These are phyloP conservation scores for Amanita fuliginea DNA, from an alignment of 768 basidiomycete species.

Conservation along the genomic window DNA sequence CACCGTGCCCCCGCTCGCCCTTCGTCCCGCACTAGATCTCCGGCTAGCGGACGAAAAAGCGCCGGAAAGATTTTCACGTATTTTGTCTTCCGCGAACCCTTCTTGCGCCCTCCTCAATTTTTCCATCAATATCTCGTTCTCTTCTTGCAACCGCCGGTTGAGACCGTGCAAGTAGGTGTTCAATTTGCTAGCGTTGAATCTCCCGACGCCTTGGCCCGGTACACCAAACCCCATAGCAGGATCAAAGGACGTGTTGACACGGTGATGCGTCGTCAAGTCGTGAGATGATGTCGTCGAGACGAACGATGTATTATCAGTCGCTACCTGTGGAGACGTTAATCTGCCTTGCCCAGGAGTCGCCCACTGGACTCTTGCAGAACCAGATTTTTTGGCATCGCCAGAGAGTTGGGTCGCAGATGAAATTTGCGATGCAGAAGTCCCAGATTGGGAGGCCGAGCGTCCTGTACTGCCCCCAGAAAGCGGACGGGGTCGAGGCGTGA, in stretches of 20 bases:
- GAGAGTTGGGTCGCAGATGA: slow-evolving; percentile 12
- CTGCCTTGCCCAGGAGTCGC: slow-evolving; percentile 1
- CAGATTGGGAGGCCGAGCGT: slow-evolving; percentile 37
- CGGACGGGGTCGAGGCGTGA: slow-evolving; percentile 51
- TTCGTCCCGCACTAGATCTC: slow-evolving; percentile 24
- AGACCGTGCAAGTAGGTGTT: slow-evolving; percentile 81
- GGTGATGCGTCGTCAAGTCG: slow-evolving; percentile 70
- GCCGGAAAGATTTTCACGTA: slow-evolving; percentile 8
- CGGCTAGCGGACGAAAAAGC: slow-evolving; percentile 18
- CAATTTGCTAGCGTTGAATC: slow-evolving; percentile 78
- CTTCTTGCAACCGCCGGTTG: slow-evolving; percentile 74
- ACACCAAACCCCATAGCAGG: slow-evolving; percentile 62
- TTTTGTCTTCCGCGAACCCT: slow-evolving; percentile 2
- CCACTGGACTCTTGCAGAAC: background rate
- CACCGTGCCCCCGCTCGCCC: slow-evolving; percentile 41
- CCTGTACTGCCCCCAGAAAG: slow-evolving; percentile 15
- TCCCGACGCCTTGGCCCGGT: slow-evolving; percentile 53
- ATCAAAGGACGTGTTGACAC: slow-evolving; percentile 84
- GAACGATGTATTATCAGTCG: slow-evolving; percentile 37
- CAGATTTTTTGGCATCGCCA: background rate
- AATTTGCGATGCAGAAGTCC: slow-evolving; percentile 18
- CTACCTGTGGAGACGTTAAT: slow-evolving; percentile 9
- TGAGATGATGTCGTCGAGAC: slow-evolving; percentile 82
- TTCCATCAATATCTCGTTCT: slow-evolving; percentile 60
- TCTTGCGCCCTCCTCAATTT: slow-evolving; percentile 40